These are phyloP conservation scores for Leishmania braziliensis DNA, from an alignment of 208 protist genomes.

Conservation along the genomic window DNA sequence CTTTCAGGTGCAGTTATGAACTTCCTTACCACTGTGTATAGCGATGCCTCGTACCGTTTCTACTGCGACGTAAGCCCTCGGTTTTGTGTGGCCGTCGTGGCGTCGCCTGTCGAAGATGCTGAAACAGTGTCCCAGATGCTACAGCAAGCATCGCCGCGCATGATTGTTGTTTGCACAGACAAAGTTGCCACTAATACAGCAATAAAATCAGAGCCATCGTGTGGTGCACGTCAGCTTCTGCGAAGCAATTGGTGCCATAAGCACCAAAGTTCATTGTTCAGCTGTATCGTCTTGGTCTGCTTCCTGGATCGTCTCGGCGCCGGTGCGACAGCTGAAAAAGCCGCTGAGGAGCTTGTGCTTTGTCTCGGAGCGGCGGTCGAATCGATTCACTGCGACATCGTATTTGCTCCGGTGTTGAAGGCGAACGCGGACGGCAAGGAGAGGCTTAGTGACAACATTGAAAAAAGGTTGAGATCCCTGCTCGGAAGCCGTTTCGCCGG, in stretches of 20 bases:
- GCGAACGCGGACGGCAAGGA: background rate
- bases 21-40: constrained; percentile 42
- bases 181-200: constrained; percentile 11
- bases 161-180: constrained; percentile 19
- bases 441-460: constrained; percentile 12
- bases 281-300: constrained; percentile 30
- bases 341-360: constrained; percentile 30
- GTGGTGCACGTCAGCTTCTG: constrained; percentile 13
- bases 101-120: constrained; percentile 23
- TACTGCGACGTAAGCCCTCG: constrained; percentile 41
- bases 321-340: background rate
- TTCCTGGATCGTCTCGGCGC: constrained; percentile 17
- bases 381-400: constrained; percentile 16
- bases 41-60: constrained; percentile 38
- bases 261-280: constrained; percentile 28
- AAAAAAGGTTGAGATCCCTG: constrained; percentile 24
- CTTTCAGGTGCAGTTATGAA: constrained; percentile 36
- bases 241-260: constrained; percentile 35
- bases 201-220: constrained; percentile 3
- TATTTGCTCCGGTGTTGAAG: constrained; percentile 25
- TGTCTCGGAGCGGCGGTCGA: constrained; percentile 12
- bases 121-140: constrained; percentile 29
- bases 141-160: constrained; percentile 14
- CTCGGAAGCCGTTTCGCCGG: constrained; percentile 30
- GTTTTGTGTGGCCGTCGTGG: constrained; percentile 44